Evolutionary conservation across 179 eudicot genomes (phyloP), one percentile per base, ranked within the genome.

Genomic region (Nepenthes alata): DNA sequence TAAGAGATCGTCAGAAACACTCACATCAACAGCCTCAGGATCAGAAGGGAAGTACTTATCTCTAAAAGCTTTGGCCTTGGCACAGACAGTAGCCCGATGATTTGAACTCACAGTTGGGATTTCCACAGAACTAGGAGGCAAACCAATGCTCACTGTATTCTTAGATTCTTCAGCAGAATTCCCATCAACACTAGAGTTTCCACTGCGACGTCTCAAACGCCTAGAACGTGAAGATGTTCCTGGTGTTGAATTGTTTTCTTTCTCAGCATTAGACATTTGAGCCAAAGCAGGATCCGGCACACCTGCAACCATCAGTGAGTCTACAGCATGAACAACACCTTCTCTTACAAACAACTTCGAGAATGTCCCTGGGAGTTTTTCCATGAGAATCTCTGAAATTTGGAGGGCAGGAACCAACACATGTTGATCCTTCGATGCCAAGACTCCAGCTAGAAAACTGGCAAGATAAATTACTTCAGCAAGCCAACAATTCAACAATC

Each of bases 391-490:
- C 59, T 94, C 96, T 0, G 97, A 87, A 75, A 94, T 85, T 70
- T 94, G 99, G 58, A 94, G 99, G 15, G 97, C 86, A 62, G 96
- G 96, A 62, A 87, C 79, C 78, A 90, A 65, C 48, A 90, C 96
- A 70, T 90, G 99, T 2, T 95, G 97, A 80, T 94, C 99, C 77
- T 94, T 94, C 97, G 95, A 90, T 25, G 97, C 94, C 49, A 94
- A 80, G 62, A 94, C 91, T 47, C 99, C 99, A 74, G 96, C 87
- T 67, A 94, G 84, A 69, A 94, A 94, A 77, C 99, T 94, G 74
- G 37, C 8, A 55, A 25, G 45, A n/a, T 52, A 2, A 11, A 11
- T 11, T 16, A 52, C 6, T 41, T 41, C 45, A 41, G 8, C 8
- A 41, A 7, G 45, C 45, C 45, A 41, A 41, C 45, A 41, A 4